Percentiles rank a stretch among this genome's conserved stretches.
These are phyloP conservation scores for Actinidia arguta DNA, from an alignment of 179 eudicot species.

Conservation along the genomic window DNA sequence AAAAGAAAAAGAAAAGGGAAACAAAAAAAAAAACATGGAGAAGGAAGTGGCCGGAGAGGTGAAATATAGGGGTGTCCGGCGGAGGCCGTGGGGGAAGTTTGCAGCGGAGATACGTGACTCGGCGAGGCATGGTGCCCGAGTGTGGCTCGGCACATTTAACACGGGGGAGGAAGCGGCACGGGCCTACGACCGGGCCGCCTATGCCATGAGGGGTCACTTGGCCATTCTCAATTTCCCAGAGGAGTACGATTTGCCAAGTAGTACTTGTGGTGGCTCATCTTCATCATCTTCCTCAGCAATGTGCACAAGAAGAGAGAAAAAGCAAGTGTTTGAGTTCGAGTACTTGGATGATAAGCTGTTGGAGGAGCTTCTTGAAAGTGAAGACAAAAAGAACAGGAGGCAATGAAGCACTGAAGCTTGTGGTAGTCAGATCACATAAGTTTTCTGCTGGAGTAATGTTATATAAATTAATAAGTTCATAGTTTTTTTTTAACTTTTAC, in stretches of 20 bases:
- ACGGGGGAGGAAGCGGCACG: slow-evolving; percentile 66
- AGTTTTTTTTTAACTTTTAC: no score
- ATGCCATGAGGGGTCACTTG: slow-evolving; percentile 60
- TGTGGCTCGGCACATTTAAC: slow-evolving; percentile 63
- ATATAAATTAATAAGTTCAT: no score
- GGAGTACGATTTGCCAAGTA: slow-evolving; percentile 41
- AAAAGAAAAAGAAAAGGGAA: neutral
- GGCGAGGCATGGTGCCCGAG: slow-evolving; percentile 49
- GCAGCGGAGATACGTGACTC: slow-evolving; percentile 66
- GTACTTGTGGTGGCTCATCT: slow-evolving; percentile 17
- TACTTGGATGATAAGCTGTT: slow-evolving; percentile 57
- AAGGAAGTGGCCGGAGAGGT: slow-evolving; percentile 41
- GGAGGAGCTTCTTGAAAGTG: slow-evolving; percentile 62
- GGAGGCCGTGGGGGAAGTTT: slow-evolving; percentile 64
- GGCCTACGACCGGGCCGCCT: slow-evolving; percentile 67
- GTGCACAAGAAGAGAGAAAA: neutral
- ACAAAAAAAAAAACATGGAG: slow-evolving; percentile 31
- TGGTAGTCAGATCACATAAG: no score
- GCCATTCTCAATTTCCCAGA: slow-evolving; percentile 61
- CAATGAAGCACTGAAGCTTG: no score
- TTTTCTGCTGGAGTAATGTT: no score
- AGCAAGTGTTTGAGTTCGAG: slow-evolving; percentile 56
- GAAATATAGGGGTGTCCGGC: slow-evolving; percentile 62
- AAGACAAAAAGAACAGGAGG: slow-evolving; percentile 23
- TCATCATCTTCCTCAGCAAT: slow-evolving; percentile 17